Conservation (phyloP, 495 filamentous ascomycete genomes). For the Penicillium manginii region DNA sequence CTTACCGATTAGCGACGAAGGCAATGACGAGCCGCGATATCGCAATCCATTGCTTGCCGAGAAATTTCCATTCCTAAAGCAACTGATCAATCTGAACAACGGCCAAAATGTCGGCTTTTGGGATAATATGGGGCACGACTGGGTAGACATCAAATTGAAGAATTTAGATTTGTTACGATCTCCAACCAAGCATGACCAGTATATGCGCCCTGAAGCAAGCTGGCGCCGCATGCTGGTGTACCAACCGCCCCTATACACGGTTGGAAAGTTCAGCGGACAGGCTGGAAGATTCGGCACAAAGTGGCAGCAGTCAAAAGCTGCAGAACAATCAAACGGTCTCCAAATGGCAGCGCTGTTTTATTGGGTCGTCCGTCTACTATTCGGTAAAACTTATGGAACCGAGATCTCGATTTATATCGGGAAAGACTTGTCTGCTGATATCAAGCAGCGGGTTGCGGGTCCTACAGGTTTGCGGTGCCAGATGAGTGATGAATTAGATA, state of each 20-base stretch:
- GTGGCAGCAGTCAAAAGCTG: background rate
- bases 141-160: background rate
- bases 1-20: background rate
- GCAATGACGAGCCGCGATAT: background rate
- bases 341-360: background rate
- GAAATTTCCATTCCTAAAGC: background rate
- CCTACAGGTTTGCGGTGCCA: background rate
- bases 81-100: background rate
- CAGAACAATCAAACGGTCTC: background rate
- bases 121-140: background rate
- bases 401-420: background rate
- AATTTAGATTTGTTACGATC: background rate
- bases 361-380: background rate
- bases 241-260: background rate
- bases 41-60: background rate
- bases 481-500: background rate
- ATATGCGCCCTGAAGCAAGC: background rate
- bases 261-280: background rate
- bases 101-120: background rate
- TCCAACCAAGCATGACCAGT: background rate
- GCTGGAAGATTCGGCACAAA: background rate
- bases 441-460: background rate
- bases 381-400: background rate
- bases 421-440: background rate
- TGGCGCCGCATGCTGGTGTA: background rate